Conservation (phyloP, 2,329 filamentous ascomycete species). For the Colletotrichum trifolii region DNA sequence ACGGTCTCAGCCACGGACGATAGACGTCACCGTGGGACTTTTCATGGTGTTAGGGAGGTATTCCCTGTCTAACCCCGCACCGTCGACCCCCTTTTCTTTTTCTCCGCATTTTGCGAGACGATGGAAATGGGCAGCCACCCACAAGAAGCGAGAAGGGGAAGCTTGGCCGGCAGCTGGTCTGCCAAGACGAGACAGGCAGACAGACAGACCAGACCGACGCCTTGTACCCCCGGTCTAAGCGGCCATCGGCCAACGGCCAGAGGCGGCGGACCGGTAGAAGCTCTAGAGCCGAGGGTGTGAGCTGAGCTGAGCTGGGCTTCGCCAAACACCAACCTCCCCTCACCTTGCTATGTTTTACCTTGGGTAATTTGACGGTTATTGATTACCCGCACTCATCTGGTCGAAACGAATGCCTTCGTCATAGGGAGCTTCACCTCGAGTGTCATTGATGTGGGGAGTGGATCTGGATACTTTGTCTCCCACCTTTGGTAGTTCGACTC, state of each 20-base stretch:
- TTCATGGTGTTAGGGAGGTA: slow-evolving; percentile 1
- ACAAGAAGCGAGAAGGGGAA: background rate
- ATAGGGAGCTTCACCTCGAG: no score
- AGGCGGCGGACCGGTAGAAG: slow-evolving; percentile 8
- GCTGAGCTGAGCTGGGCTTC: no score
- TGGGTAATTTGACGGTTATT: slow-evolving; percentile 10
- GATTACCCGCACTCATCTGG: background rate
- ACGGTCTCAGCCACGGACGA: no score
- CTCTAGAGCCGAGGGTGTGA: background rate
- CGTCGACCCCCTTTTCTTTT: slow-evolving; percentile 1
- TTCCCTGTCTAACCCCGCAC: slow-evolving; percentile 34
- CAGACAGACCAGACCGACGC: no score
- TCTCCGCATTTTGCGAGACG: slow-evolving; percentile 33
- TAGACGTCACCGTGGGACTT: slow-evolving; percentile 13
- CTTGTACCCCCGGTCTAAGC: slow-evolving; percentile 14
- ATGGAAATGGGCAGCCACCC: no score
- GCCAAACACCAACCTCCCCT: slow-evolving; percentile 12
- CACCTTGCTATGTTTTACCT: background rate
- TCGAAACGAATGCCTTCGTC: no score
- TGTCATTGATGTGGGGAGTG: no score
- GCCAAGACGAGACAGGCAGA: slow-evolving; percentile 11
- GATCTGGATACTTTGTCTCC: no score
- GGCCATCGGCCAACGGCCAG: background rate
- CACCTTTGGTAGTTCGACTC: no score
- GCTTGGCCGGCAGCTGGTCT: slow-evolving; percentile 12